Base-by-base conservation (phyloP, 768 basidiomycete species). In the Termitomyces sp. region DNA sequence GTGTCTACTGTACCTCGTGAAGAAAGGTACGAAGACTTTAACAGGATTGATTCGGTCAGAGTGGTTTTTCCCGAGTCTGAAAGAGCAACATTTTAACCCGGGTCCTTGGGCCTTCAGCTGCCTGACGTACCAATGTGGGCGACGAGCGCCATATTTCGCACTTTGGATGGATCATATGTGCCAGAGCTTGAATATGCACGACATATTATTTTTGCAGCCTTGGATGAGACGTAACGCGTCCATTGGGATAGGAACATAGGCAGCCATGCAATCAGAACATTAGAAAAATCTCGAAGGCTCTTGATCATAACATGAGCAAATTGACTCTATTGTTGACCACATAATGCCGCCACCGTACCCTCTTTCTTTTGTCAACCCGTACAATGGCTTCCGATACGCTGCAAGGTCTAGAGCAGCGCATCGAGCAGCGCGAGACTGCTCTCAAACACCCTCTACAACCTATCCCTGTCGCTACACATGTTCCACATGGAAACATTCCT, bases 41-140 rank as follows among this genome's bases (percentile, higher is more conserved):
- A 81, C 24, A 95, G 77, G 44, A 95, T 89, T 11, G 93, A 94
- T 73, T 95, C 92, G 1, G 92, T 93, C 27, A 95, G 70, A 4
- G 92, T 94, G 0, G 92, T 94, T 75, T 94, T 94, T 33, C 92
- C 92, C 7, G 92, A 93, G 71, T 94, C 92, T 93, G 53, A 49
- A 54, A 16, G 50, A 6, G 37, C 12, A 30, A 13, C 30, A 31
- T n/a, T 48, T 60, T 31, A 57, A 49, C 22, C 11, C 20, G 27
- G n/a, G 30, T 24, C 31, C 16, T n/a, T 24, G 5, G 4, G 31
- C 46, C 18, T 12, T 8, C 5, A 15, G 30, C 56, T 31, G 53
- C 61, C 33, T 55, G 50, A 36, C 82, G 33, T 45, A 91, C 91
- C 91, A 52, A 94, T 93, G 68, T 94, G 92, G 45, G 92, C 92